A percentile compares a stretch with the other conserved stretches of the same genome.
Conservation (phyloP, 2,329 filamentous ascomycete genomes). For the Paecilomyces variotii region DNA sequence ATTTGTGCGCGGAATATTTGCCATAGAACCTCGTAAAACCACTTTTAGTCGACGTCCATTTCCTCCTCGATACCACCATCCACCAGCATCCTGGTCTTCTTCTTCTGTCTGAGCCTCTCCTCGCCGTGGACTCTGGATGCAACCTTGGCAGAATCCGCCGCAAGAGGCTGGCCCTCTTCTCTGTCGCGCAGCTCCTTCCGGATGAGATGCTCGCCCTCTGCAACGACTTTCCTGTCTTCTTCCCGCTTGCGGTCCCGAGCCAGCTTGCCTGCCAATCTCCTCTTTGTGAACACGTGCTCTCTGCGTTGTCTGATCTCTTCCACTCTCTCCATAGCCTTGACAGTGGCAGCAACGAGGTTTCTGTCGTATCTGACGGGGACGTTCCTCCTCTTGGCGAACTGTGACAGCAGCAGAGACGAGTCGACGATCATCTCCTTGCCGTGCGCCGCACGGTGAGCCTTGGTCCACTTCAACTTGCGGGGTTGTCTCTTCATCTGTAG, state of each 20-base stretch:
- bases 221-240: constrained; percentile 77
- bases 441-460: constrained; percentile 76
- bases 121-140: constrained; percentile 31
- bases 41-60: constrained; percentile 39
- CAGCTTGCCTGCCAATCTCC: constrained; percentile 77
- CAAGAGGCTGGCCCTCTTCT: constrained; percentile 40
- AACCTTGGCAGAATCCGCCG: constrained; percentile 27
- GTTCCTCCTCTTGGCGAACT: constrained; percentile 88
- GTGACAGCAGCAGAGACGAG: constrained; percentile 61
- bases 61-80: constrained; percentile 38
- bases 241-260: constrained; percentile 67
- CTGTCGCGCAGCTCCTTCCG: constrained; percentile 58
- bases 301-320: constrained; percentile 73
- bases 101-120: constrained; percentile 35
- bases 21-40: constrained; percentile 7
- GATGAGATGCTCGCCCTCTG: constrained; percentile 86
- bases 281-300: constrained; percentile 90
- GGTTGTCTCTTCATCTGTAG: constrained; percentile 85
- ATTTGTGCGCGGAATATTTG: constrained; percentile 7
- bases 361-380: constrained; percentile 93
- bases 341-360: constrained; percentile 76
- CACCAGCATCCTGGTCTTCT: constrained; percentile 37
- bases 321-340: constrained; percentile 87
- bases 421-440: constrained; percentile 91
- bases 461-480: constrained; percentile 94